These are phyloP conservation scores for Geotrichum restrictum DNA, from an alignment of 1,139 yeast genomes.

Conservation along the genomic window DNA sequence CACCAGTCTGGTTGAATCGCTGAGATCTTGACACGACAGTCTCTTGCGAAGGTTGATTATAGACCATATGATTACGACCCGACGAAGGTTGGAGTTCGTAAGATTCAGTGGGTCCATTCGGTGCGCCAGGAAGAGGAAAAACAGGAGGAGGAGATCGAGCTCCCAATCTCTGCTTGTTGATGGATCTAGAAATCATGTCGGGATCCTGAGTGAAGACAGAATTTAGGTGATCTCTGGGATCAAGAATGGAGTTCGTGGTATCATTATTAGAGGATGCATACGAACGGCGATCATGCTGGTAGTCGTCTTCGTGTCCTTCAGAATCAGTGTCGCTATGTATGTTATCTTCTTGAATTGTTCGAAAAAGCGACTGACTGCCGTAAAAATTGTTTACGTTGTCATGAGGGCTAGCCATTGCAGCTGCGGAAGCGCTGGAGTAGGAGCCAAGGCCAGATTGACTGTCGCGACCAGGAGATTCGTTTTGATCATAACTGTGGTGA, in stretches of 20 bases:
- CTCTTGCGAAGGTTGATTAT: slow-evolving; percentile 11
- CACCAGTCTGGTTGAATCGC: not conserved
- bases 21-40: slow-evolving; percentile 1
- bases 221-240: slow-evolving; percentile 17
- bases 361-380: slow-evolving; percentile 1
- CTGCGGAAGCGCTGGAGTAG: slow-evolving; percentile 8
- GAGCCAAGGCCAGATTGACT: slow-evolving; percentile 5
- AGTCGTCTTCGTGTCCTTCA: slow-evolving; percentile 1
- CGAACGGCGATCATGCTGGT: not conserved
- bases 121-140: slow-evolving; percentile 10
- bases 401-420: not conserved
- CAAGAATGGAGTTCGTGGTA: slow-evolving; percentile 13
- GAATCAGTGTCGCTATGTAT: slow-evolving; percentile 5
- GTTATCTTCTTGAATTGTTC: slow-evolving; percentile 1
- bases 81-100: not conserved
- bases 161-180: not conserved
- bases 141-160: slow-evolving; percentile 6
- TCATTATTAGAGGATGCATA: slow-evolving; percentile 12
- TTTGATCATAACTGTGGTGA: not conserved
- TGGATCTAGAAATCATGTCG: not conserved
- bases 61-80: not conserved
- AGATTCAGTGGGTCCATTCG: not conserved
- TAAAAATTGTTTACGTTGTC: not conserved
- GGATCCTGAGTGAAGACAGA: slow-evolving; percentile 16
- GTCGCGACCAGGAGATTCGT: slow-evolving; percentile 2